Percentiles rank a stretch among this genome's conserved stretches.
Evolutionary conservation across 2,329 filamentous ascomycete species (phyloP).

Genomic region (Lachnellula hyalina): DNA sequence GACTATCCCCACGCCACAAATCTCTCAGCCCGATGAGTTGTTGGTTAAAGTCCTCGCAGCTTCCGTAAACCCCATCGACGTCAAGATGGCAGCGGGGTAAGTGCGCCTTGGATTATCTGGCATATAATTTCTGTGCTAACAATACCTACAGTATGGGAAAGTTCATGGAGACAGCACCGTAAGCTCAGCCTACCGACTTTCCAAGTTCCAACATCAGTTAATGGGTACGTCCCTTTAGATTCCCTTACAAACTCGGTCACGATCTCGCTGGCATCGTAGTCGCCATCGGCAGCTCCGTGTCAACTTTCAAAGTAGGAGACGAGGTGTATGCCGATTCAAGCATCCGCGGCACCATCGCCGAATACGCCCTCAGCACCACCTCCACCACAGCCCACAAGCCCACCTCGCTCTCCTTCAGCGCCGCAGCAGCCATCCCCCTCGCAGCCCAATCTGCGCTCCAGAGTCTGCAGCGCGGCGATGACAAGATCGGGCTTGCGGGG

Average conservation of each 20-base stretch:
- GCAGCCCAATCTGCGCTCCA: conserved; percentile 37
- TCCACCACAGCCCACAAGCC: conserved; percentile 36
- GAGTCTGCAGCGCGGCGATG: conserved; percentile 31
- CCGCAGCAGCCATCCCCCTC: conserved; percentile 38
- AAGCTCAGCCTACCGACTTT: not conserved
- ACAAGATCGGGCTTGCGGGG: conserved; percentile 32
- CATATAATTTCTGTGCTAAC: not conserved
- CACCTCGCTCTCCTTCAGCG: conserved; percentile 33
- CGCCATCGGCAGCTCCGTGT: conserved; percentile 32
- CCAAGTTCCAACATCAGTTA: not conserved
- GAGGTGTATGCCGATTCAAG: conserved; percentile 35
- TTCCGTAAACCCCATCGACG: conserved; percentile 41
- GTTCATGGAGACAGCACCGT: conserved; percentile 3
- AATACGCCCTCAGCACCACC: conserved; percentile 27
- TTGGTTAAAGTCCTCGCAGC: conserved; percentile 41
- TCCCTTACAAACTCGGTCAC: conserved; percentile 40
- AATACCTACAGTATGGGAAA: conserved; percentile 3
- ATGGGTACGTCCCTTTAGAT: conserved; percentile 22
- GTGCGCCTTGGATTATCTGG: not conserved
- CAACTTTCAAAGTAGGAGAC: conserved; percentile 35
- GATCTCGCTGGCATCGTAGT: conserved; percentile 37
- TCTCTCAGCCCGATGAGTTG: conserved; percentile 39
- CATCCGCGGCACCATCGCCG: conserved; percentile 31
- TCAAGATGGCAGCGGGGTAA: conserved; percentile 34
- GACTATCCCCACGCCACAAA: conserved; percentile 40